Evolutionary conservation across 768 basidiomycete species (phyloP), one percentile per base, ranked within the genome.

Genomic region (Naganishia friedmannii): DNA sequence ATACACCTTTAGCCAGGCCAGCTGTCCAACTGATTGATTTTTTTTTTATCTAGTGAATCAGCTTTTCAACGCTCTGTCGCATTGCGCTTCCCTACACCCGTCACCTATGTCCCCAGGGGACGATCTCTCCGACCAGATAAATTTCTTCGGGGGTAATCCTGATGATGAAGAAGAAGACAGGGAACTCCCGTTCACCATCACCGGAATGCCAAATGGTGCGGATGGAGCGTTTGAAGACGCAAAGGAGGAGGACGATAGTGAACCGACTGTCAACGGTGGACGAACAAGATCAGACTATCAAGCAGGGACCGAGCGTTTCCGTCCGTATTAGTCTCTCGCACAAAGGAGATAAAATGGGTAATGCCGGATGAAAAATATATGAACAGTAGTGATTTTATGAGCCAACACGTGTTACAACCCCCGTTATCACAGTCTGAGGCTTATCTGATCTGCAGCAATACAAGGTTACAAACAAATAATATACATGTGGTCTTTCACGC

Each of bases 171-270:
- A 63, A 10, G 60, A 63, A 29, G 60, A 63, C 26, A 34, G 60
- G 39, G 60, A 63, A 63, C 60, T 63, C 28, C 60, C 60, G 28
- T 63, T 63, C 60, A 63, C 60, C n/a, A 63, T 63, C 39, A 63
- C 60, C 12, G 60, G 60, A 46, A 26, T 63, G 23, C 60, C 60
- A 21, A 29, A 42, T 28, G 60, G 60, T 7, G 60, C 60, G 15
- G 60, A 63, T 29, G 60, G 60, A 42, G 60, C 60, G 29, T 63
- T 63, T 28, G 39, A 28, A n/a, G 39, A 63, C 26, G 60, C 60
- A 15, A 13, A 37, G 6, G 60, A 63, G 32, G 60, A 29, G 9
- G 60, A 45, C 29, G 60, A 42, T 19, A 46, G 39, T 8, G 39
- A 29, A 29, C 26, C 39, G 17, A 45, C 39, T 26, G 60, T 45